Evolutionary conservation across 164 flowering plant species (phyloP), one percentile per base, ranked within the genome.

Genomic region (Magnolia sinica): DNA sequence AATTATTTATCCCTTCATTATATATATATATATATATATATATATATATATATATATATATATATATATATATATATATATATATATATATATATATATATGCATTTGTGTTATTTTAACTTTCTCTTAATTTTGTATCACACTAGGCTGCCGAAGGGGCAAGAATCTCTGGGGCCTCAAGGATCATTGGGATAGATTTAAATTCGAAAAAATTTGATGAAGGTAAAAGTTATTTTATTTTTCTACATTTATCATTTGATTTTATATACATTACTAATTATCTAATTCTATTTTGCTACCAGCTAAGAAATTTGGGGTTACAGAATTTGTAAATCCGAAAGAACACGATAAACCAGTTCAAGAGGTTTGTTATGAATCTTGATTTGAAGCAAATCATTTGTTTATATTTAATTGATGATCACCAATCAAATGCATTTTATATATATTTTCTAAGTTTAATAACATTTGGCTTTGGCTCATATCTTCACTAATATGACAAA

Each of bases 291-390:
- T 74, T 72, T n/a, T 76, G 20, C 29, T 45, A 68, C 19, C 87
- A 87, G 90, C 89, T 9, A 89, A 86, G 82, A 87, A 84, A n/a
- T 88, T 87, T 80, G 90, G 92, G 3, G 80, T 81, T 11, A 88
- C 89, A 0, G 89, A 89, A 37, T 88, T 89, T 78, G 81, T 88
- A 64, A 87, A 89, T 68, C 88, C 90, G 68, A 84, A 83, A 45
- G 88, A 85, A 49, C 78, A 83, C 55, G 67, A 79, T 73, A 89
- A 82, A 74, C 92, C 90, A 70, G 83, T 87, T 67, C 90, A 89
- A 81, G 83, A 89, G 88, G 91, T 88, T n/a, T 49, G 75, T 31
- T 52, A 64, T 55, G 59, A 14, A 9, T 55, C 14, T 55, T 7
- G 10, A 37, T 37, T 37, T 5, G 6, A 3, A 37, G 5, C 45